phyloP scores from a whole-genome alignment of 495 filamentous ascomycete genomes.

The Xylona heveae region DNA sequence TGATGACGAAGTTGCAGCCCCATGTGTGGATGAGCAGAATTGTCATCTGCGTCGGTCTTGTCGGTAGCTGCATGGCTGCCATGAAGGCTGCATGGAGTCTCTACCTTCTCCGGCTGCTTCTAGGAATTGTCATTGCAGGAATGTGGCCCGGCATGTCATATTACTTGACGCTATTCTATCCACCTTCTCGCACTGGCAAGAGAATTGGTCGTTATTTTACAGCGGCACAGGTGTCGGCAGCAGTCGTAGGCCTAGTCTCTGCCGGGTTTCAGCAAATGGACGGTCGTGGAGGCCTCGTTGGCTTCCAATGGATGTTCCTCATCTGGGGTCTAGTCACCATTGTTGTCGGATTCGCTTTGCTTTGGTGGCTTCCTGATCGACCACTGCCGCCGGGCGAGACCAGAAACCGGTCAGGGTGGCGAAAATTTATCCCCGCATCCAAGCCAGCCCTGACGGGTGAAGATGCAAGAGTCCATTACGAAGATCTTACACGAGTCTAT shows the following conservation, averaged over 20 bases:
- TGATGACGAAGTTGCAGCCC: constrained; percentile 70
- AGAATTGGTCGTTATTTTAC: constrained; percentile 81
- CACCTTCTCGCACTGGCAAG: constrained; percentile 66
- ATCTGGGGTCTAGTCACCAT: constrained; percentile 62
- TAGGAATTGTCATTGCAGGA: constrained; percentile 75
- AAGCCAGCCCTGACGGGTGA: constrained; percentile 52
- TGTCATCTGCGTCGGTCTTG: constrained; percentile 66
- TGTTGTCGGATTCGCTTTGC: constrained; percentile 41
- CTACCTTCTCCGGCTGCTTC: constrained; percentile 65
- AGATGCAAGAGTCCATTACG: constrained; percentile 66
- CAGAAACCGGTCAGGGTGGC: constrained; percentile 13
- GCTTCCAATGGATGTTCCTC: constrained; percentile 92
- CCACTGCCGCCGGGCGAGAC: constrained; percentile 43
- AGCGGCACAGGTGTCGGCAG: constrained; percentile 71
- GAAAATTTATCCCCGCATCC: constrained; percentile 26
- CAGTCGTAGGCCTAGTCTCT: constrained; percentile 75
- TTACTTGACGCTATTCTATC: constrained; percentile 83
- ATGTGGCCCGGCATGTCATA: constrained; percentile 96
- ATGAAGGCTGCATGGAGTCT: constrained; percentile 69
- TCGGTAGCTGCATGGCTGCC: constrained; percentile 62
- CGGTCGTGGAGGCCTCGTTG: constrained; percentile 49
- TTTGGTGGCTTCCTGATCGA: constrained; percentile 84
- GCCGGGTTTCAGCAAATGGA: constrained; percentile 88
- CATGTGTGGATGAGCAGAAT: constrained; percentile 88
- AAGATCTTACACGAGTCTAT: constrained; percentile 66